Evolutionary conservation across 768 basidiomycete species (phyloP).

Genomic region (Termitomyces sp.): DNA sequence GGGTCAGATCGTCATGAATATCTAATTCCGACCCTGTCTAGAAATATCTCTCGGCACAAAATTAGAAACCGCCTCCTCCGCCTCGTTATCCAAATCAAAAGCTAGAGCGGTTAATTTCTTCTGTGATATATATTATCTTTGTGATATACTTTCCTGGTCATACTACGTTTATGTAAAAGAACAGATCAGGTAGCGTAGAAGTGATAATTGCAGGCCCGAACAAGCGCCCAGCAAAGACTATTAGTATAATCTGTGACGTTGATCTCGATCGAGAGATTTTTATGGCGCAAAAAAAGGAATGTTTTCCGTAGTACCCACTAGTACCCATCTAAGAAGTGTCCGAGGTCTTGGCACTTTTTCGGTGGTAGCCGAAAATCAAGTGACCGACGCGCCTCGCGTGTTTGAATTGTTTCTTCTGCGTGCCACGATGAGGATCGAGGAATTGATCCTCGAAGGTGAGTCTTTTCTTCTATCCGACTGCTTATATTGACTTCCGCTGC

Average conservation of each 20-base stretch:
- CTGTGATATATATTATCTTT: not conserved
- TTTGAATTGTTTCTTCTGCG: not conserved
- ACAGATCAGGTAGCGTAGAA: not conserved
- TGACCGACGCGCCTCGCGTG: constrained; percentile 19
- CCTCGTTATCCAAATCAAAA: too few species aligned
- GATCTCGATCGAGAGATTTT: not conserved
- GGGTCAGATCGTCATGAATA: not conserved
- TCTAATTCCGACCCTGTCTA: not conserved
- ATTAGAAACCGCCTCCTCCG: not conserved
- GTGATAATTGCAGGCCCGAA: not conserved
- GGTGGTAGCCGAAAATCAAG: constrained; percentile 18
- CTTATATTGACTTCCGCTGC: not conserved
- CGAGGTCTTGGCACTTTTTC: constrained; percentile 1
- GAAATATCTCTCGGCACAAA: not conserved
- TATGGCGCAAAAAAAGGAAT: not conserved
- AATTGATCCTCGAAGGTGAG: constrained; percentile 88
- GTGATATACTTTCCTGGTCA: not conserved
- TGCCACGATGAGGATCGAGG: constrained; percentile 83
- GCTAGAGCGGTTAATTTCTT: not conserved
- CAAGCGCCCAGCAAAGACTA: too few species aligned
- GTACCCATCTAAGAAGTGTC: not conserved
- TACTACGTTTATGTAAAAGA: not conserved
- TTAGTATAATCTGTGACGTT: not conserved
- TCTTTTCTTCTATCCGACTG: not conserved
- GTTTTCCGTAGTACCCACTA: not conserved